Evolutionary conservation across 2,329 filamentous ascomycete genomes (phyloP), one percentile per base, ranked within the genome.

Genomic region (Ophiocordyceps camponoti-leonardi): DNA sequence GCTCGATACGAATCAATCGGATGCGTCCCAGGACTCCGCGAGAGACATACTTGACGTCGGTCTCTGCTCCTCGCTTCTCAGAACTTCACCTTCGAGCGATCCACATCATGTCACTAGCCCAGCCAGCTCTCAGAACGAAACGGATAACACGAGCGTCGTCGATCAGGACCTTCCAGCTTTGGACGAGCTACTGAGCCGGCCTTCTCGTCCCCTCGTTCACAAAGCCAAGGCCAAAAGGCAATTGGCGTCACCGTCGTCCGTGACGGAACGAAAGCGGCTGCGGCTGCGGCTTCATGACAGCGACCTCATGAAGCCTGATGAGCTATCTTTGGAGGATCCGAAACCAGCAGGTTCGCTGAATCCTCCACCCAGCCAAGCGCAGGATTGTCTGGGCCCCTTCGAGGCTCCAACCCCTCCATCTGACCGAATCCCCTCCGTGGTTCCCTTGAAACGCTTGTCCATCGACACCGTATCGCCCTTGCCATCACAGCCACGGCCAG

Each of bases 121-220:
- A 42, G 47, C 53, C 13, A 64, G 60, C 47, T 61, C 60, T 14
- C 51, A 49, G n/a, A 55, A 48, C 4, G 58, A 63, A 2, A 66
- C 62, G 2, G 61, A 66, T 22, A 54, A 54, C 33, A 66, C 63
- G 4, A 65, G 61, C 45, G 44, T 65, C 42, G 48, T 53, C 22
- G 64, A 60, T 4, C 58, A 61, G 23, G 65, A 67, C 19, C 51
- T 67, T 22, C 65, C 65, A 35, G 52, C 58, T 6, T 42, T 67
- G 12, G 53, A 59, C 13, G 60, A 66, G n/a, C 50, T 65, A 7
- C 42, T 63, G 1, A 55, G 44, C 13, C 52, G 51, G 18, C 50
- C 51, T 3, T 46, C 47, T 8, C 53, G 42, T 18, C 47, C 48
- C 23, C 22, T 30, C 22, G 43, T 42, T 4, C 14, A 41, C 3